These are phyloP conservation scores for Fusarium nygamai DNA, from an alignment of 2,329 filamentous ascomycete species.

Conservation along the genomic window DNA sequence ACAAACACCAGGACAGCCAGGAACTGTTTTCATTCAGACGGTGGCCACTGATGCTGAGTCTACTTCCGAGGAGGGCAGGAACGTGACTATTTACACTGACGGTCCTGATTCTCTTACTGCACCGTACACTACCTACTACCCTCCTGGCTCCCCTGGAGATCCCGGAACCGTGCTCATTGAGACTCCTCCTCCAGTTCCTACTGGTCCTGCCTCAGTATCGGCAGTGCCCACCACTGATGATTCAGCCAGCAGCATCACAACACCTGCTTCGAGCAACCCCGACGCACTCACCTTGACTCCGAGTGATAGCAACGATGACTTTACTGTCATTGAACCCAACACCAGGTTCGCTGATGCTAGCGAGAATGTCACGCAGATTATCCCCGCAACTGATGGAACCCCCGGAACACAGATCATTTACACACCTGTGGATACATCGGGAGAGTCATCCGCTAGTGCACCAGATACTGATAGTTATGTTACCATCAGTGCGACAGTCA, in stretches of 20 bases:
- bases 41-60: constrained; percentile 4
- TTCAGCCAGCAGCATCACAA: background rate
- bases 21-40: constrained; percentile 25
- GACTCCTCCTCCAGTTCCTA: constrained; percentile 3
- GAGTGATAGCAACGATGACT: constrained; percentile 19
- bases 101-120: constrained; percentile 8
- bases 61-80: background rate
- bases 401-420: constrained; percentile 27
- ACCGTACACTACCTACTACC: constrained; percentile 20
- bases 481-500: constrained; percentile 21
- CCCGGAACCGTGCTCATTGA: constrained; percentile 27
- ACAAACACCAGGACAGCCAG: constrained; percentile 11
- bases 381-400: constrained; percentile 15
- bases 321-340: constrained; percentile 27
- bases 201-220: constrained; percentile 3
- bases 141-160: constrained; percentile 15
- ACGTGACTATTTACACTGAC: constrained; percentile 16
- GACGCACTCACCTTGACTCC: constrained; percentile 24
- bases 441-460: background rate
- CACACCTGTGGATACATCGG: constrained; percentile 16
- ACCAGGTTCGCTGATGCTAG: constrained; percentile 25
- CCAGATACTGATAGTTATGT: constrained; percentile 12
- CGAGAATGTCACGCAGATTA: constrained; percentile 24
- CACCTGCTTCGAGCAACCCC: constrained; percentile 6
- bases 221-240: constrained; percentile 7